phyloP scores from a whole-genome alignment of 2,329 filamentous ascomycete genomes.

The Tolypocladium guangdongense region DNA sequence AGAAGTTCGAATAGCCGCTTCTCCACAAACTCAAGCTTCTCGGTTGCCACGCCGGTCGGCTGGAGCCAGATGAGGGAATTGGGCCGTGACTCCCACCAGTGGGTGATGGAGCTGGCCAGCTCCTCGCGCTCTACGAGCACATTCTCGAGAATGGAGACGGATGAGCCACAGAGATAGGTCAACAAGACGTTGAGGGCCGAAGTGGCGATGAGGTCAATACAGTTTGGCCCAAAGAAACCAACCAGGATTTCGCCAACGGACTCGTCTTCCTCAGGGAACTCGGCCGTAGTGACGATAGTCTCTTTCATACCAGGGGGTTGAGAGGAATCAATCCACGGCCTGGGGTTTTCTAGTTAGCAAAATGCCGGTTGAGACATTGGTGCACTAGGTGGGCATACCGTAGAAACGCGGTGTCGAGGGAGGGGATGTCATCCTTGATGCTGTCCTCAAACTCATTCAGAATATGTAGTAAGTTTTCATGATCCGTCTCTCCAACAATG shows the following conservation, averaged over 20 bases:
- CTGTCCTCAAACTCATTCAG: constrained; percentile 82
- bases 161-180: constrained; percentile 84
- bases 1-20: constrained; percentile 76
- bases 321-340: constrained; percentile 82
- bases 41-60: constrained; percentile 76
- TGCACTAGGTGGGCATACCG: constrained; percentile 26
- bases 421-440: constrained; percentile 72
- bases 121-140: constrained; percentile 87
- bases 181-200: constrained; percentile 72
- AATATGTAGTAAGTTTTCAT: constrained; percentile 67
- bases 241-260: constrained; percentile 81
- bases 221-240: constrained; percentile 77
- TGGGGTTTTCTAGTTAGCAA: constrained; percentile 7
- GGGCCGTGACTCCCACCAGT: constrained; percentile 68
- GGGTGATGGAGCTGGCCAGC: constrained; percentile 75
- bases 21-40: constrained; percentile 74
- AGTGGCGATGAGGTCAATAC: constrained; percentile 55
- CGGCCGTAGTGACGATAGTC: constrained; percentile 65
- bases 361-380: background rate
- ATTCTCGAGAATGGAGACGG: constrained; percentile 86
- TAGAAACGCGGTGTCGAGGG: constrained; percentile 63
- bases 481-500: constrained; percentile 84
- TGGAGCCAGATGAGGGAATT: constrained; percentile 78
- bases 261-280: constrained; percentile 96
- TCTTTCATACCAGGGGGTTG: constrained; percentile 62